Evolutionary conservation across 805 yeast genomes (phyloP), one percentile per base, ranked within the genome.

Genomic region (Starmerella vaccinii): DNA sequence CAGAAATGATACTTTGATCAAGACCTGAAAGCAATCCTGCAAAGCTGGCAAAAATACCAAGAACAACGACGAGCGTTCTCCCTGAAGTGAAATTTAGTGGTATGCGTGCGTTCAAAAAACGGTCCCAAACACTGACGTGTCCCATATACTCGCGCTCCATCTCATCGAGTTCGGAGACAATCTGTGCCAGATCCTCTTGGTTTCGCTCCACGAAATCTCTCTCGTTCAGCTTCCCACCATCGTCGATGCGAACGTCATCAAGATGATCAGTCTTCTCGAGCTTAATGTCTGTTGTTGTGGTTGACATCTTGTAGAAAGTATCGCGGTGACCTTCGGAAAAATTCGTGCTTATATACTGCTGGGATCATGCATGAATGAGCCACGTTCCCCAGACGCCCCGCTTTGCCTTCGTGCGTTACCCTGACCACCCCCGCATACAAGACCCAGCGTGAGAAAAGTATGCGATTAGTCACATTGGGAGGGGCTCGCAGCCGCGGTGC

Each of bases 21-120:
- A 79, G 65, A 57, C 85, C 85, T 13, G 83, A 77, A 47, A 80
- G 73, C 50, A 79, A 62, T 48, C 86, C 86, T 26, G 81, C 84
- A 52, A 76, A 72, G 5, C 82, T 74, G 5, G 83, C 81, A 57
- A 80, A 78, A 15, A 61, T 62, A 19, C 81, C 84, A 44, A 79
- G 65, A 57, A 75, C 64, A 49, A 64, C 62, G 24, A 73, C 75
- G 72, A 76, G 74, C 59, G 72, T 59, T 34, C 63, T 67, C 2
- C 52, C 43, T 1, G 48, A 38, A 1, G 18, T 38, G 42, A 53
- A 55, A 9, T 42, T 41, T 3, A 55, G 6, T 2, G 58, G 58
- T 16, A 55, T 32, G 6, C 54, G 48, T 22, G 43, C 34, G 33
- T 50, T 54, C 47, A 55, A 23, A 5, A 55, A 27, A 3, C 49